Evolutionary conservation across 805 yeast genomes (phyloP).

Genomic region (Saccharomycopsis babjevae): DNA sequence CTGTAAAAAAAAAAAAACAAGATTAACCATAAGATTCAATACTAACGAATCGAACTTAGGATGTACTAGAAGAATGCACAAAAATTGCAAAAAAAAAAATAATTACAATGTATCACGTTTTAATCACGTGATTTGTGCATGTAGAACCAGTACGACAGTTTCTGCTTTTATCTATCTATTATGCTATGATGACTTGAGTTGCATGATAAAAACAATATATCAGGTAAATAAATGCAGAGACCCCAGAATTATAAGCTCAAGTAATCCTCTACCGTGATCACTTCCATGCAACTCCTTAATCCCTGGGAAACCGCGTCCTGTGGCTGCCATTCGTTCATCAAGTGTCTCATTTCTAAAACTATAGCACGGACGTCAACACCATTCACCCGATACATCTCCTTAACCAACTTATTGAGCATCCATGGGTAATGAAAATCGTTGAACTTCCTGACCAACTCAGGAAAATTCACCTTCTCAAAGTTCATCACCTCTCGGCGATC

Average conservation of each 20-base stretch:
- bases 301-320: slow-evolving; percentile 72
- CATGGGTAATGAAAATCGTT: slow-evolving; percentile 66
- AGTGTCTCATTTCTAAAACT: slow-evolving; percentile 47
- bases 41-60: too few relatives aligned
- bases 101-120: too few relatives aligned
- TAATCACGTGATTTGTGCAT: too few relatives aligned
- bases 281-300: slow-evolving; percentile 67
- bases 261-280: slow-evolving; percentile 26
- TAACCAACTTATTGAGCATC: slow-evolving; percentile 78
- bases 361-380: slow-evolving; percentile 27
- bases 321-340: slow-evolving; percentile 81
- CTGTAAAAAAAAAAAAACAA: too few relatives aligned
- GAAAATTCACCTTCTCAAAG: slow-evolving; percentile 42
- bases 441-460: slow-evolving; percentile 66
- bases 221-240: too few relatives aligned
- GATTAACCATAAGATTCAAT: too few relatives aligned
- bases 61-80: too few relatives aligned
- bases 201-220: too few relatives aligned
- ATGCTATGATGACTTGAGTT: too few relatives aligned
- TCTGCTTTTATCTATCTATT: too few relatives aligned
- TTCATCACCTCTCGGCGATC: slow-evolving; percentile 23
- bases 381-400: slow-evolving; percentile 30
- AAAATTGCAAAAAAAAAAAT: too few relatives aligned
- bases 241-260: not conserved
- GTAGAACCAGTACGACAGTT: too few relatives aligned